Evolutionary conservation across 2,329 filamentous ascomycete species (phyloP), one percentile per base, ranked within the genome.

Genomic region (Penicillium sp.): DNA sequence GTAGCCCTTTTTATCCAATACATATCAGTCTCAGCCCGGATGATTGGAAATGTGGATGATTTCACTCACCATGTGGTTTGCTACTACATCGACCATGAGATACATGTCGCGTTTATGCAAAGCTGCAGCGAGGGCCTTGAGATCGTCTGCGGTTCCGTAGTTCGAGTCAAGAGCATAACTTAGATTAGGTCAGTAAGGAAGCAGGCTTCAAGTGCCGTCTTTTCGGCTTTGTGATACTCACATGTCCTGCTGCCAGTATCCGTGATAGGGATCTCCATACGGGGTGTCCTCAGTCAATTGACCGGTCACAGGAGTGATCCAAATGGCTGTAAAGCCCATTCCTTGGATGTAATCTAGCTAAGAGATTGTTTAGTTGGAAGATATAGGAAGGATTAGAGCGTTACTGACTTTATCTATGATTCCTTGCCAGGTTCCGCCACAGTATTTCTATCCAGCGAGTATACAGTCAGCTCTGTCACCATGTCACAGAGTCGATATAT

Each of bases 11-110:
- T 19, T n/a, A 10, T 2, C 10, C 17, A n/a, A n/a, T 73, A 59
- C 42, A 25, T 27, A 42, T 51, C 17, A 36, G 23, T 29, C 8
- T 25, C 4, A 9, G n/a, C 15, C 35, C 13, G 2, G 19, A 25
- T 10, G 6, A 25, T 39, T 8, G 17, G 38, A 15, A 21, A 41
- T 25, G 1, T 29, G 0, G 9, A 6, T 21, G 4, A 8, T 6
- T 45, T 12, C 2, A 35, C 50, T 29, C 31, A 65, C 64, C 64
- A 66, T 62, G 27, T 66, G 57, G 23, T 66, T 66, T 21, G 64
- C 62, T 3, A 86, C 83, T 1, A 86, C 74, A 59, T 86, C 84
- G 2, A 86, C 76, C 84, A 87, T 87, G 38, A 86, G 72, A 62
- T 83, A 84, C 83, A 86, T 87, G 17, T 73, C 78, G 4, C 83